Percentiles rank a stretch among this genome's conserved stretches.
phyloP scores from a whole-genome alignment of 495 filamentous ascomycete genomes.

The Aspergillus conjunctus region DNA sequence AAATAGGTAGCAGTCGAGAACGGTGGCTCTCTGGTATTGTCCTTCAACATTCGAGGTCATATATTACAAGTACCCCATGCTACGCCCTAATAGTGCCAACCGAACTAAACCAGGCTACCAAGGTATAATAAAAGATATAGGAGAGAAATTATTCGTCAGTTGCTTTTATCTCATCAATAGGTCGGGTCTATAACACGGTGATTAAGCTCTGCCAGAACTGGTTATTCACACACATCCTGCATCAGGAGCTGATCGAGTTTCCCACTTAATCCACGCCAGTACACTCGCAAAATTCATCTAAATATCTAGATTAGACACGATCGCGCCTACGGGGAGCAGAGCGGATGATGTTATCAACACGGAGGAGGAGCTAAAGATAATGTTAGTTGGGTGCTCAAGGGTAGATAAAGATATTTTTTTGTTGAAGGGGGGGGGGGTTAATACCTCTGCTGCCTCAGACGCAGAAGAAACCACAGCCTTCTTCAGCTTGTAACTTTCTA shows the following conservation, averaged over 20 bases:
- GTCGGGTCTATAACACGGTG: constrained; percentile 26
- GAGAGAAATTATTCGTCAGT: constrained; percentile 16
- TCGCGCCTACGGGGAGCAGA: constrained; percentile 74
- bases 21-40: too few species aligned
- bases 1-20: too few species aligned
- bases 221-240: constrained; percentile 21
- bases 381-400: too few species aligned
- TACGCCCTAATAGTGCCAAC: too few species aligned
- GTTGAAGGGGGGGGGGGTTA: not conserved
- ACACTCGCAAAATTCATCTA: not conserved
- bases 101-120: too few species aligned
- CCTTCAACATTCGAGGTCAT: too few species aligned
- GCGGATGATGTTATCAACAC: constrained; percentile 87
- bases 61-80: too few species aligned
- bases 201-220: constrained; percentile 26
- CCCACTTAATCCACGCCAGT: constrained; percentile 3
- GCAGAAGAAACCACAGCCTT: constrained; percentile 93
- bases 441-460: constrained; percentile 93
- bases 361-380: constrained; percentile 63
- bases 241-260: constrained; percentile 1
- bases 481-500: constrained; percentile 99
- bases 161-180: constrained; percentile 27
- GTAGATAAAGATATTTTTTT: too few species aligned
- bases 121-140: not conserved
- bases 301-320: constrained; percentile 57